Evolutionary conservation across 176 grass and related monocot genomes (phyloP).

Genomic region (Aechmea fasciata): DNA sequence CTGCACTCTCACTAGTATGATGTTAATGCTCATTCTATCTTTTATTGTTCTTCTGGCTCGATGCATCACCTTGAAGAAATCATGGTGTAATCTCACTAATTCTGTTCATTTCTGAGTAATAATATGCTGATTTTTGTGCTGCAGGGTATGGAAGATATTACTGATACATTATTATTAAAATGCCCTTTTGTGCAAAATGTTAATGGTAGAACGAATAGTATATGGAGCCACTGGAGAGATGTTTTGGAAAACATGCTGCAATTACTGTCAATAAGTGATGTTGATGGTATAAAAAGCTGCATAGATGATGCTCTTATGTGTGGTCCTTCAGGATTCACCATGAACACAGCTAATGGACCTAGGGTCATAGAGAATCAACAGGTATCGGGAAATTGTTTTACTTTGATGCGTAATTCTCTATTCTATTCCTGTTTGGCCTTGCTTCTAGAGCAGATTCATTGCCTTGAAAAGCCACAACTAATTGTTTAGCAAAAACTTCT

Average conservation of each 20-base stretch:
- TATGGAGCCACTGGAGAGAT: slow-evolving; percentile 68
- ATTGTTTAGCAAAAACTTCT: too few species aligned
- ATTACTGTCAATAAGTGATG: slow-evolving; percentile 29
- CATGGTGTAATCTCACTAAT: background rate
- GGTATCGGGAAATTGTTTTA: background rate
- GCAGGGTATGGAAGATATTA: background rate
- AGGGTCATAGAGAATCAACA: background rate
- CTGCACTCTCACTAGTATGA: too few species aligned
- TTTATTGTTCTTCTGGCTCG: too few species aligned
- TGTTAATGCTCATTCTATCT: too few species aligned
- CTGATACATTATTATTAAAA: background rate
- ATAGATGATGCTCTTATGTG: slow-evolving; percentile 50
- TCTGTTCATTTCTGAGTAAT: background rate
- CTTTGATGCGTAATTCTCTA: background rate
- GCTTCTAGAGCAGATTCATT: background rate
- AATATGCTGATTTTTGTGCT: background rate
- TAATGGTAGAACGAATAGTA: slow-evolving; percentile 5
- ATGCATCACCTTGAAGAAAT: background rate
- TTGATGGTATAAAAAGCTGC: slow-evolving; percentile 61
- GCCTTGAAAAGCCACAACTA: too few species aligned
- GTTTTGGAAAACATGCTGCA: slow-evolving; percentile 43
- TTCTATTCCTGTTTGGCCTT: background rate
- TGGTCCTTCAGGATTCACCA: slow-evolving; percentile 23
- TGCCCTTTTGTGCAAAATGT: background rate
- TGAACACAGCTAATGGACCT: slow-evolving; percentile 1